Evolutionary conservation across 31 red algal genomes (phyloP), one percentile per base, ranked within the genome.

Genomic region (Bonnemaisonia californica): DNA sequence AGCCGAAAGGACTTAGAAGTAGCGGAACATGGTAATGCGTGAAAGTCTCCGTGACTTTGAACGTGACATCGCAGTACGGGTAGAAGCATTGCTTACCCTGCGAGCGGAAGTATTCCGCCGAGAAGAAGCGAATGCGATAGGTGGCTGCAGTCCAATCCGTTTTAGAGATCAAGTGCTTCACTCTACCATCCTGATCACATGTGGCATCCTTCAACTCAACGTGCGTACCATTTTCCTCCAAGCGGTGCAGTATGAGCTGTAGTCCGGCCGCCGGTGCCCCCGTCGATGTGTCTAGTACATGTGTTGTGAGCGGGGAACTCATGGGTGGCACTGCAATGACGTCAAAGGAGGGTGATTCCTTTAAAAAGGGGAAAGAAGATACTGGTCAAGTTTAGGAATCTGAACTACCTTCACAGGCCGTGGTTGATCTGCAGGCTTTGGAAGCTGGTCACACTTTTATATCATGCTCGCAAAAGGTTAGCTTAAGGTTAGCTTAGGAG

Each of bases 1-100:
- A 95, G 22, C 93, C 93, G 56, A 82, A 91, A 1, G 93, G 93
- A 23, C 84, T 85, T 2, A 95, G 59, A 39, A 95, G 47, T 27
- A 95, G 69, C 28, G 93, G 93, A n/a, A 95, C 89, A 35, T 95
- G 93, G 48, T 90, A 91, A 74, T 95, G 93, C 7, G 63, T 57
- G 1, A 72, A 60, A 45, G 78, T 75, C 33, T 91, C 84, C 2
- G 57, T 27, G 24, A 95, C 78, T 0, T 56, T 63, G 48, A 95
- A 95, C 9, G 84, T 89, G 5, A 95, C 47, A 62, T 95, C 93
- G 24, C 65, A 68, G 54, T 91, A 62, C 21, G 93, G 93, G 60
- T 95, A 95, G 48, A 95, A 95, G 54, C 82, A 91, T 32, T 84
- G 63, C 62, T 56, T 64, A 45, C 65, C 67, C 54, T 37, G 38